Conservation (phyloP, 1,284 basidiomycete species). For the Moesziomyces globuligerus region DNA sequence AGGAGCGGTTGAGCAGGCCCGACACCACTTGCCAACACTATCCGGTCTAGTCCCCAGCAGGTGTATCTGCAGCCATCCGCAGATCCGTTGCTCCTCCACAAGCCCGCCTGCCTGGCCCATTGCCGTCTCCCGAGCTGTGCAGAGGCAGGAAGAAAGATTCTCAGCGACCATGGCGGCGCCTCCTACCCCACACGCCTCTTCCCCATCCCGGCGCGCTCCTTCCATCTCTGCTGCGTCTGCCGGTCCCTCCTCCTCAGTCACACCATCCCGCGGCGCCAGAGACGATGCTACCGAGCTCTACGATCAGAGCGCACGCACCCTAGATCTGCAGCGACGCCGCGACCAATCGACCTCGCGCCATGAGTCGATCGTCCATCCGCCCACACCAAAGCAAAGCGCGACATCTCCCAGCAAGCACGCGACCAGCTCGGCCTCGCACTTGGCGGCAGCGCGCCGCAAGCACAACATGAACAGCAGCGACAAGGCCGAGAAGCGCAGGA, state of each 20-base stretch:
- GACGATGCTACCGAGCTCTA: constrained; percentile 18
- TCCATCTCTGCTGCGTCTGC: not conserved
- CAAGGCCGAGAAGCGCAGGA: constrained; percentile 37
- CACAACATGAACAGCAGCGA: constrained; percentile 33
- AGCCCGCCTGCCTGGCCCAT: not conserved
- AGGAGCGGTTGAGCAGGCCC: not conserved
- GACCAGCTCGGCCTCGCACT: constrained; percentile 3
- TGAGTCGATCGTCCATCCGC: constrained; percentile 1
- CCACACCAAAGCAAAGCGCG: constrained; percentile 7
- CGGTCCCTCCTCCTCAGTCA: not conserved
- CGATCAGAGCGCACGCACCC: constrained; percentile 8
- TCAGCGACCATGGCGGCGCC: constrained; percentile 13
- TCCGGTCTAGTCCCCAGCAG: constrained; percentile 27
- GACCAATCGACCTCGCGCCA: constrained; percentile 1
- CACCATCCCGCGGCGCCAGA: constrained; percentile 5
- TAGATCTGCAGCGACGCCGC: not conserved
- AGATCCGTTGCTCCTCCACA: constrained; percentile 7
- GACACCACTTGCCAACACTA: not conserved
- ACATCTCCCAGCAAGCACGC: constrained; percentile 4
- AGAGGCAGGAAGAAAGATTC: constrained; percentile 6
- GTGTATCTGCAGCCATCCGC: constrained; percentile 10
- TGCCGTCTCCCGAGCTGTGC: constrained; percentile 13
- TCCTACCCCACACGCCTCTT: constrained; percentile 15
- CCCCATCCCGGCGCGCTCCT: constrained; percentile 20
- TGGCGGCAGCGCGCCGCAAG: constrained; percentile 10